Base-by-base conservation (phyloP, 2,329 filamentous ascomycete genomes). In the Pseudogymnoascus destructans region DNA sequence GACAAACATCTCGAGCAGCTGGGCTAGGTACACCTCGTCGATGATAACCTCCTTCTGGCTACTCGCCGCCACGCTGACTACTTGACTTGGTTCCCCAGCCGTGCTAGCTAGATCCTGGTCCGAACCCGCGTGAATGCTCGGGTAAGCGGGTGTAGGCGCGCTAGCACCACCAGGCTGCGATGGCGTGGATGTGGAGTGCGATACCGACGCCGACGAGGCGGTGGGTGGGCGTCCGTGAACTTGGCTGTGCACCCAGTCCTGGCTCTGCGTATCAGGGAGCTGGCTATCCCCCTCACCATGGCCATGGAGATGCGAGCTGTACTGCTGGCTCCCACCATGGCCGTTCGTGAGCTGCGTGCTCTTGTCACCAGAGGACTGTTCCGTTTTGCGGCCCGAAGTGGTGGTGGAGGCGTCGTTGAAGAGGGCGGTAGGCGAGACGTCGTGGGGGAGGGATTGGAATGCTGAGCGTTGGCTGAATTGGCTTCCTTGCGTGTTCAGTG, bases 321-420 rank as follows among this genome's bases (percentile, higher is more conserved):
- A 57, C 60, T 64, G 58, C 62, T 64, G 15, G 66, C 61, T 21
- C 59, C 68, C 57, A 38, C 60, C 66, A 66, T 73, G 71, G 17
- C 86, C 86, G 61, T 90, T 89, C 2, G 85, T 87, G 60, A 79
- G 78, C 68, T 91, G 86, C 0, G 86, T 88, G 68, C 85, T 85
- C 69, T 79, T 79, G 63, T 80, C 78, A 2, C 80, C 82, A 1
- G 81, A 84, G 2, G 86, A 89, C 5, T 82, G 80, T 61, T 87
- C 83, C 0, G 87, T 89, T 1, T 87, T 91, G 72, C 95, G 93
- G n/a, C 84, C 82, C 3, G 81, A 86, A 19, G 83, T 84, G 1
- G 91, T 95, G 1, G 91, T 95, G 1, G 90, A 95, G 1, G 90
- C 92, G 66, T 95, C 90, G 66, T 97, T 96, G 57, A 84, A 74